phyloP scores from a whole-genome alignment of 176 grass and related monocot species.

The Ampelocalamus luodianensis region DNA sequence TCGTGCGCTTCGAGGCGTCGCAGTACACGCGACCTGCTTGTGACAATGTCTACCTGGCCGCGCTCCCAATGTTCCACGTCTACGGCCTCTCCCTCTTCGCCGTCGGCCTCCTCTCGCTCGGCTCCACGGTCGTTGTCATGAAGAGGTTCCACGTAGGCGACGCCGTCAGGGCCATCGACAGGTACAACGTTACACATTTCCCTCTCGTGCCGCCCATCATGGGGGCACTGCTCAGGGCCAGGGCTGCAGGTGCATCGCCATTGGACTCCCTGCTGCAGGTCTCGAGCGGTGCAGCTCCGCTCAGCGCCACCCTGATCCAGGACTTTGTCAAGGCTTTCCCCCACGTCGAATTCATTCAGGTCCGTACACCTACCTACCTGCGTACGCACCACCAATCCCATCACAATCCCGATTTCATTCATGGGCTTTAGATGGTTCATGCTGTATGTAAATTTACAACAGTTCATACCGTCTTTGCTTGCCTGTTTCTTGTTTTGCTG shows the following conservation, averaged over 20 bases:
- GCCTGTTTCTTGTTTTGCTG: no score
- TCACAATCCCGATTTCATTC: no score
- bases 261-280: constrained; percentile 67
- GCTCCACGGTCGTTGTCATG: constrained; percentile 74
- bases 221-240: constrained; percentile 50
- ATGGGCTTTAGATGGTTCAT: no score
- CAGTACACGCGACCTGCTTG: constrained; percentile 59
- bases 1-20: constrained; percentile 72
- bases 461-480: no score
- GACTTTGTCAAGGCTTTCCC: constrained; percentile 71
- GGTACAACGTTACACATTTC: constrained; percentile 70
- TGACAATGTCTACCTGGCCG: constrained; percentile 76
- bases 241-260: constrained; percentile 1
- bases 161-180: constrained; percentile 51
- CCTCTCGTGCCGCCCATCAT: constrained; percentile 71
- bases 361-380: constrained; percentile 7
- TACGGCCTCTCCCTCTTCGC: constrained; percentile 87
- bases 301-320: constrained; percentile 38
- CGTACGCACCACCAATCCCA: no score
- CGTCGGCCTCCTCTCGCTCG: constrained; percentile 76
- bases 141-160: constrained; percentile 61
- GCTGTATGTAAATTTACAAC: no score
- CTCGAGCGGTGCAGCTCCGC: constrained; percentile 70
- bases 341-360: constrained; percentile 86
- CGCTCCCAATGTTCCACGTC: constrained; percentile 89